phyloP scores from a whole-genome alignment of 305 asterid genomes.

The Solanum hybrid region DNA sequence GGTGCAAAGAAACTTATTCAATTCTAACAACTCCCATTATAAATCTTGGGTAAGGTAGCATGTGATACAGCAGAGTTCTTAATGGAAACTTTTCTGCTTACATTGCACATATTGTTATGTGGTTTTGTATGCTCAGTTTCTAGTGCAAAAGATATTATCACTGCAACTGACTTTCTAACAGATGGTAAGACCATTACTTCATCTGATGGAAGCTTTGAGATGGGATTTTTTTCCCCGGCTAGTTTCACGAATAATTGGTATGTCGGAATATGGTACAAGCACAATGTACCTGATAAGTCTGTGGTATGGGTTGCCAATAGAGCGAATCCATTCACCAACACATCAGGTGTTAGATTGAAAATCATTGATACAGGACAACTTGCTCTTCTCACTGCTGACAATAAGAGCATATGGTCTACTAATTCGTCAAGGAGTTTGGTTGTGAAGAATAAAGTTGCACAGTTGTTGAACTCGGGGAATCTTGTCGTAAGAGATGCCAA shows the following conservation, averaged over 20 bases:
- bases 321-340: background rate
- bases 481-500: background rate
- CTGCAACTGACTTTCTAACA: background rate
- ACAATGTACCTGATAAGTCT: background rate
- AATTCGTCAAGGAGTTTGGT: background rate
- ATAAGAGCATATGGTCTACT: background rate
- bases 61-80: background rate
- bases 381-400: background rate
- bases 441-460: background rate
- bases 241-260: background rate
- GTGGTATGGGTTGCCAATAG: conserved; percentile 15
- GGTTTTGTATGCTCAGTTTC: background rate
- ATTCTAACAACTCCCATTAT: background rate
- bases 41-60: background rate
- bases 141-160: background rate
- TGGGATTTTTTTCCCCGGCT: conserved; percentile 3
- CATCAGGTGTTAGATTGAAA: background rate
- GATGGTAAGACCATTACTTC: background rate
- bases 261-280: conserved; percentile 11
- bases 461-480: conserved; percentile 1
- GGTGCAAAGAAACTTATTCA: background rate
- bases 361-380: background rate
- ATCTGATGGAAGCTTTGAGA: conserved; percentile 3
- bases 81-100: background rate
- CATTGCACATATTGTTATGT: background rate